phyloP scores from a whole-genome alignment of 73 alveolate genomes.

The Paramecium caudatum region DNA sequence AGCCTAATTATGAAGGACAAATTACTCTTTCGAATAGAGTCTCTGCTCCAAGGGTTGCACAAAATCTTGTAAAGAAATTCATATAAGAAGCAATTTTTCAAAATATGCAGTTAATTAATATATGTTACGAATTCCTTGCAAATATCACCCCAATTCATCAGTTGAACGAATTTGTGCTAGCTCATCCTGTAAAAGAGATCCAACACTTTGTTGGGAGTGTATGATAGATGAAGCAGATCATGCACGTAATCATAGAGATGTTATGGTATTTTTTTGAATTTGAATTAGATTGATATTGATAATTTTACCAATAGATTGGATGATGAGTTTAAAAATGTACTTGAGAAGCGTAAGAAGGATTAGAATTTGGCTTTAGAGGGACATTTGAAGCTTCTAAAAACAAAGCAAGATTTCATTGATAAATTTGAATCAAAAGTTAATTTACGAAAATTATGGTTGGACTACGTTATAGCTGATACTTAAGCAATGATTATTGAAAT shows the following conservation, averaged over 20 bases:
- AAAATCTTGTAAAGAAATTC: constrained; percentile 50
- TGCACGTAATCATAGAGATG: constrained; percentile 62
- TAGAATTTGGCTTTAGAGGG: constrained; percentile 20
- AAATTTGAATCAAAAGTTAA: not conserved
- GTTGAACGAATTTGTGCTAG: constrained; percentile 61
- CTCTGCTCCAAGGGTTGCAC: constrained; percentile 66
- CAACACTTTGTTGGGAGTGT: constrained; percentile 61
- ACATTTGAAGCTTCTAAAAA: constrained; percentile 34
- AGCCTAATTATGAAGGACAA: constrained; percentile 3
- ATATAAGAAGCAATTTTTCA: too few relatives aligned
- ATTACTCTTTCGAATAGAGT: constrained; percentile 54
- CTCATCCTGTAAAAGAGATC: constrained; percentile 55
- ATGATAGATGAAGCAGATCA: constrained; percentile 65
- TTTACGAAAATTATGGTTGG: constrained; percentile 10
- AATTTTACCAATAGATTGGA: constrained; percentile 22
- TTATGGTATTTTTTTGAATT: constrained; percentile 52
- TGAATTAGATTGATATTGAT: constrained; percentile 32
- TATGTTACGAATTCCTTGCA: constrained; percentile 35
- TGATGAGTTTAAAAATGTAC: constrained; percentile 9
- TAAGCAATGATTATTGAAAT: not conserved
- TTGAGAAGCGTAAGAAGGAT: constrained; percentile 43
- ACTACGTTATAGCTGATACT: not conserved
- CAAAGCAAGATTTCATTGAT: not conserved
- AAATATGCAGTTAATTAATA: not conserved
- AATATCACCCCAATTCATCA: constrained; percentile 45